Percentiles rank a stretch among this genome's conserved stretches.
Conservation (phyloP, 2,329 filamentous ascomycete species). For the Aureobasidium subglaciale region DNA sequence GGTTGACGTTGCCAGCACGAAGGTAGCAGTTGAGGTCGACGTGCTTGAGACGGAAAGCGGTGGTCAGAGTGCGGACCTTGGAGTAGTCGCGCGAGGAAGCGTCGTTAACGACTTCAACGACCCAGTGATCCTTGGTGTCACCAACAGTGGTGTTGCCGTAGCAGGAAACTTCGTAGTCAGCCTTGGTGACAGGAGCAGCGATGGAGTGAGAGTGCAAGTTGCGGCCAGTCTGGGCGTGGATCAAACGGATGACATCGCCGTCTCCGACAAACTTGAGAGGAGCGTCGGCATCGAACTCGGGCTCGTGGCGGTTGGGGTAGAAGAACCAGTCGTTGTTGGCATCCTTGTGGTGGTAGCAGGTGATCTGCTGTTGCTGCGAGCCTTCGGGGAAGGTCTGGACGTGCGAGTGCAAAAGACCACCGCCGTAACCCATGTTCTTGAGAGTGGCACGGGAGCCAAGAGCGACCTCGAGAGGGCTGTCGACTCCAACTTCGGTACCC, state of each 20-base stretch:
- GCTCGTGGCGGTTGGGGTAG: slow-evolving; percentile 79
- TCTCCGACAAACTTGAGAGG: slow-evolving; percentile 70
- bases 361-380: slow-evolving; percentile 90
- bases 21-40: slow-evolving; percentile 82
- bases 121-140: slow-evolving; percentile 97
- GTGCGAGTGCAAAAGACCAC: slow-evolving; percentile 92
- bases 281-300: slow-evolving; percentile 63
- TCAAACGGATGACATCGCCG: slow-evolving; percentile 71
- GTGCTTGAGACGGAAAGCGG: slow-evolving; percentile 83
- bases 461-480: slow-evolving; percentile 88
- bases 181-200: slow-evolving; percentile 79
- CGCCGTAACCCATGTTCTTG: slow-evolving; percentile 99
- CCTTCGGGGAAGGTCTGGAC: slow-evolving; percentile 94
- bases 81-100: slow-evolving; percentile 79
- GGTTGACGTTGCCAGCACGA: slow-evolving; percentile 87
- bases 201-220: slow-evolving; percentile 95
- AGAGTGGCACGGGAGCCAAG: slow-evolving; percentile 83
- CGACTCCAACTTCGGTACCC: slow-evolving; percentile 87
- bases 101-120: slow-evolving; percentile 83
- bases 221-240: slow-evolving; percentile 91
- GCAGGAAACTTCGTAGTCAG: slow-evolving; percentile 84
- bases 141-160: slow-evolving; percentile 95
- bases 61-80: slow-evolving; percentile 83
- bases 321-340: slow-evolving; percentile 99
- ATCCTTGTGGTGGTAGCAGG: slow-evolving; percentile 99